A percentile compares a stretch with the other conserved stretches of the same genome.
Evolutionary conservation across 2,329 filamentous ascomycete genomes (phyloP).

Genomic region (Emergomyces pasteurianus): DNA sequence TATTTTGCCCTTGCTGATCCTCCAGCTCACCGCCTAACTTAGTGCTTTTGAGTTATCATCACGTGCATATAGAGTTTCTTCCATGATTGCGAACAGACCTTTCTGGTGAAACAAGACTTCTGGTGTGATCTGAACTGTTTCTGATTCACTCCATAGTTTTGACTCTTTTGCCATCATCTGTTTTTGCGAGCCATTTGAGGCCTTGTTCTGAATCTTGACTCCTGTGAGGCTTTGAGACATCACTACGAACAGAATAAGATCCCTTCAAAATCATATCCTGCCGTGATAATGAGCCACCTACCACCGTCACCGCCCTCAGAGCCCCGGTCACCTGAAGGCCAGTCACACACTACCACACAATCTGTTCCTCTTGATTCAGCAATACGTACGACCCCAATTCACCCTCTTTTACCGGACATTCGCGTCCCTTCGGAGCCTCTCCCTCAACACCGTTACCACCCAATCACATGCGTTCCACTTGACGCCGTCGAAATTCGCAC

Average conservation of each 20-base stretch:
- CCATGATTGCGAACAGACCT: no score
- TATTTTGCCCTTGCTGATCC: not conserved
- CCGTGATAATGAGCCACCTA: conserved; percentile 18
- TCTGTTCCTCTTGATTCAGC: conserved; percentile 24
- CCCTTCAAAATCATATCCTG: not conserved
- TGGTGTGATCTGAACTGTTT: no score
- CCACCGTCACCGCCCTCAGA: conserved; percentile 28
- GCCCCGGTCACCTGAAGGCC: conserved; percentile 10
- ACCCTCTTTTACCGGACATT: conserved; percentile 27
- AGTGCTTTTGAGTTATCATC: not conserved
- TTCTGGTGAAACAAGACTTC: no score
- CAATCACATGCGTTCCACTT: conserved; percentile 27
- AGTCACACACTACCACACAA: conserved; percentile 1
- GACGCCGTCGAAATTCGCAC: conserved; percentile 18
- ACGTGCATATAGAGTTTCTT: not conserved
- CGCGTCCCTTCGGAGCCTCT: conserved; percentile 26
- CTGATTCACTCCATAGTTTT: not conserved
- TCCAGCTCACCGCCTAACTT: not conserved
- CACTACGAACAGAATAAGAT: no score
- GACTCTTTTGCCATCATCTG: not conserved
- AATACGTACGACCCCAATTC: conserved; percentile 28
- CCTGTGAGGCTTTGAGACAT: no score
- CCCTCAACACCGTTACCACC: conserved; percentile 25
- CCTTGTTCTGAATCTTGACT: no score
- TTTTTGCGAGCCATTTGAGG: no score